Conservation (phyloP, 1,139 yeast species). For the Lodderomyces oxycetoniae region DNA sequence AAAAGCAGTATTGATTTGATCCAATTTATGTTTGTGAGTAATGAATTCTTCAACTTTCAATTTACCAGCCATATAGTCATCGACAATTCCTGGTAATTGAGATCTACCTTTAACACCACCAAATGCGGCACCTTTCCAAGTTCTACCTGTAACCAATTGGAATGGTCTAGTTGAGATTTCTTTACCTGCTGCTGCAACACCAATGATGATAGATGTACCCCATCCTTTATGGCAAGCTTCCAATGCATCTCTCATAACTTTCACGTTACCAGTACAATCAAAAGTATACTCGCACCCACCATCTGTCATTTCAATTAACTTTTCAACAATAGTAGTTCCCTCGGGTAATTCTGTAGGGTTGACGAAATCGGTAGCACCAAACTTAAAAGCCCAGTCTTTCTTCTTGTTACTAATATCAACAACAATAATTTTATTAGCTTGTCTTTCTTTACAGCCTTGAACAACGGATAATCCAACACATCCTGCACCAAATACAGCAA, state of each 20-base stretch:
- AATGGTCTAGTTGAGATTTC: constrained; percentile 96
- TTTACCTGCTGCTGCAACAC: constrained; percentile 98
- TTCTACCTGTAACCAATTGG: constrained; percentile 98
- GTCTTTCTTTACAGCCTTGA: constrained; percentile 85
- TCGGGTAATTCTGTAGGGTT: constrained; percentile 75
- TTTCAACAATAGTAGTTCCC: constrained; percentile 75
- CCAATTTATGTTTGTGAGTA: constrained; percentile 80
- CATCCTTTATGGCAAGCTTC: constrained; percentile 99
- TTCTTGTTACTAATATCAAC: constrained; percentile 83
- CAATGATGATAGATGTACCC: constrained; percentile 93
- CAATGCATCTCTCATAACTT: constrained; percentile 91
- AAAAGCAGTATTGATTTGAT: constrained; percentile 79
- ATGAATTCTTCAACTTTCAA: constrained; percentile 93
- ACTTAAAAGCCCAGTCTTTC: constrained; percentile 78
- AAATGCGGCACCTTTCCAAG: constrained; percentile 97
- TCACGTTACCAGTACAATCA: constrained; percentile 95
- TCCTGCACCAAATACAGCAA: constrained; percentile 97
- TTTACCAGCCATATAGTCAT: constrained; percentile 76
- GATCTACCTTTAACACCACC: constrained; percentile 98
- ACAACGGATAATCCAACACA: constrained; percentile 94
- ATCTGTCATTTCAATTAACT: constrained; percentile 83
- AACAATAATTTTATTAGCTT: constrained; percentile 78
- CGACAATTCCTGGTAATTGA: constrained; percentile 87
- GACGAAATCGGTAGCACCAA: constrained; percentile 94
- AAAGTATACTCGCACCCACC: constrained; percentile 96